A percentile compares a stretch with the other conserved stretches of the same genome.
These are phyloP conservation scores for Barnettozyma siamensis DNA, from an alignment of 805 yeast species.

Conservation along the genomic window DNA sequence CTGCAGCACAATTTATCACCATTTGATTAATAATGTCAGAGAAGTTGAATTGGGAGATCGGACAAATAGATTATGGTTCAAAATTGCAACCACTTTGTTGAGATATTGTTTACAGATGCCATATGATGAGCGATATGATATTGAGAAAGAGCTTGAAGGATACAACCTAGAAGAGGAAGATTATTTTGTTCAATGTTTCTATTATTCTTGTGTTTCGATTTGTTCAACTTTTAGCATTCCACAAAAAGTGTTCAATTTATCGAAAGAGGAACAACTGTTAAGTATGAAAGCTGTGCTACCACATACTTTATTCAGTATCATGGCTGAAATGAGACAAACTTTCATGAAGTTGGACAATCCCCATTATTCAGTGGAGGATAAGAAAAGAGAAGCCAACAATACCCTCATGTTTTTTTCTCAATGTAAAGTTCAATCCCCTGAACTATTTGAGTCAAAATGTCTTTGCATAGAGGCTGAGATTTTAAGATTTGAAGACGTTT, in stretches of 20 bases:
- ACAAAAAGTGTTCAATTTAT: background rate
- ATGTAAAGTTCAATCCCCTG: constrained; percentile 33
- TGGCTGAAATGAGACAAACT: background rate
- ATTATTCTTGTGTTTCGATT: constrained; percentile 6
- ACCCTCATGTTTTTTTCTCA: constrained; percentile 25
- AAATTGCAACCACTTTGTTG: constrained; percentile 6
- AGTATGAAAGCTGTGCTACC: constrained; percentile 7
- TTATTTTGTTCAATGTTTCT: constrained; percentile 13
- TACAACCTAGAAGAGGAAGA: constrained; percentile 1
- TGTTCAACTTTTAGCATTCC: background rate
- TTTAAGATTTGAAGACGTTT: constrained; percentile 17
- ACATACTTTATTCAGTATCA: constrained; percentile 6
- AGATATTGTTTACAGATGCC: constrained; percentile 14
- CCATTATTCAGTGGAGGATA: constrained; percentile 17
- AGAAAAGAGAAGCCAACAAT: constrained; percentile 21
- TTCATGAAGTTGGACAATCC: constrained; percentile 17
- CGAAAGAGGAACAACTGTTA: constrained; percentile 3
- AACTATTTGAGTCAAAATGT: constrained; percentile 34
- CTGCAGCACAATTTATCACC: constrained; percentile 10
- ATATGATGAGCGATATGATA: constrained; percentile 15
- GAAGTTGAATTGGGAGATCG: constrained; percentile 12
- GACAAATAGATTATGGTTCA: constrained; percentile 14
- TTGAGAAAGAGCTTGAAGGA: constrained; percentile 5
- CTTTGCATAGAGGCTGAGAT: constrained; percentile 31
- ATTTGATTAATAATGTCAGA: constrained; percentile 10